These are phyloP conservation scores for Backusella sp. DNA, from an alignment of 192 early-diverging fungal genomes.

Conservation along the genomic window DNA sequence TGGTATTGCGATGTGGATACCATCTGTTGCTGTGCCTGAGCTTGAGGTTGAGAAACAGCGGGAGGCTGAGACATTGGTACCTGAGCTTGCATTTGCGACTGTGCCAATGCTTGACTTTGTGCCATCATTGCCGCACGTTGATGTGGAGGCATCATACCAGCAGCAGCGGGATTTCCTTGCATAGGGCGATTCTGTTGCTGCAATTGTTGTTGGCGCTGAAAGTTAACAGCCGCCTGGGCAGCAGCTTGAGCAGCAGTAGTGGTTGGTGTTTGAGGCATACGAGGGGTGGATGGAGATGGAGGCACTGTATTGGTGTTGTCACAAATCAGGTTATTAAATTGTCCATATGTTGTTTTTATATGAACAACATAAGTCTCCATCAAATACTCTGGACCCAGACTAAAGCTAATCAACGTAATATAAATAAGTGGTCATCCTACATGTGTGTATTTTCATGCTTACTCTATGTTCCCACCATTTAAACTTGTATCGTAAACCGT, in stretches of 20 bases:
- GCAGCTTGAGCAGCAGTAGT: conserved; percentile 8
- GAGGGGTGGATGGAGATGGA: conserved; percentile 27
- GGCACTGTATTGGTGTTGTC: conserved; percentile 30
- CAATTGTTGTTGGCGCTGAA: neutral
- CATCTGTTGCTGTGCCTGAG: conserved; percentile 14
- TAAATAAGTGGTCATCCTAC: neutral
- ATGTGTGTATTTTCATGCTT: neutral
- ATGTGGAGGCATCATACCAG: neutral
- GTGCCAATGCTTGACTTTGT: conserved; percentile 10
- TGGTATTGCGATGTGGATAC: neutral
- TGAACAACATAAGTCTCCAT: conserved; percentile 41
- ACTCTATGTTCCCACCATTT: conserved; percentile 59
- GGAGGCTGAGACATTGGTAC: neutral
- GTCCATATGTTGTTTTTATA: conserved; percentile 33
- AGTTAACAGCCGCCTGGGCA: neutral
- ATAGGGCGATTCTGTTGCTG: conserved; percentile 20
- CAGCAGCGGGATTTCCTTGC: conserved; percentile 12
- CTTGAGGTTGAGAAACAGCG: conserved; percentile 19
- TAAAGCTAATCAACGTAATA: conserved; percentile 7
- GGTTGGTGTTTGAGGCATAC: conserved; percentile 5
- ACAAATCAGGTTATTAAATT: conserved; percentile 34
- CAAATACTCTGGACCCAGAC: conserved; percentile 36
- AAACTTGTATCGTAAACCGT: conserved; percentile 60
- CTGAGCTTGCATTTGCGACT: neutral
- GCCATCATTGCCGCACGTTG: conserved; percentile 5